Conservation (phyloP, 2,329 filamentous ascomycete species). For the Penicillium oxalicum region DNA sequence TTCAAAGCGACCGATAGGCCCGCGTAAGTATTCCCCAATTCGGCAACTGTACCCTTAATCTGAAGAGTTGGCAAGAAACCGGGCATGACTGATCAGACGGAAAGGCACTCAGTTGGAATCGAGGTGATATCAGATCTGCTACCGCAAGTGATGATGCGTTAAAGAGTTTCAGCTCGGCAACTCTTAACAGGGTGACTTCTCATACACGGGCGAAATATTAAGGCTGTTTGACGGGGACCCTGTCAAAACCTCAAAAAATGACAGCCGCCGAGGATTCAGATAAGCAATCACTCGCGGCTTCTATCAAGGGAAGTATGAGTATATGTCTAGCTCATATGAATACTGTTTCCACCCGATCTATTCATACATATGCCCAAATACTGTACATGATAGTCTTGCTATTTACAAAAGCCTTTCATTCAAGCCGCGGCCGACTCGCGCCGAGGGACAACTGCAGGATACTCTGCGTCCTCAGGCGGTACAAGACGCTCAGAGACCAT, state of each 20-base stretch:
- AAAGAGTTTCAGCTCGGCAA: too few species aligned
- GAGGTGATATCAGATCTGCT: too few species aligned
- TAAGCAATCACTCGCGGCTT: too few species aligned
- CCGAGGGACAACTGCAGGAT: neutral
- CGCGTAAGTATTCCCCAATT: slow-evolving; percentile 3
- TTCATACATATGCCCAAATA: neutral
- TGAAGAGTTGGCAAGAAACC: neutral
- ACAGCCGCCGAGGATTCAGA: too few species aligned
- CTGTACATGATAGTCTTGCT: slow-evolving; percentile 1
- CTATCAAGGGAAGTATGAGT: neutral
- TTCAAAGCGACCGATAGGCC: neutral
- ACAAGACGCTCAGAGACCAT: slow-evolving; percentile 1
- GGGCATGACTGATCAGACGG: neutral
- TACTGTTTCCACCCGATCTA: neutral
- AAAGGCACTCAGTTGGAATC: neutral
- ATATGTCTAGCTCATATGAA: neutral
- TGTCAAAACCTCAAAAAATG: too few species aligned
- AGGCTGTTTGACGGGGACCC: too few species aligned
- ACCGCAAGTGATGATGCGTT: too few species aligned
- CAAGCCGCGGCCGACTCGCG: neutral
- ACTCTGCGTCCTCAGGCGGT: slow-evolving; percentile 1
- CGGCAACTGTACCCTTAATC: neutral
- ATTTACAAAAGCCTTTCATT: neutral
- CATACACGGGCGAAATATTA: too few species aligned
- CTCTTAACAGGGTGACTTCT: too few species aligned